Percentiles rank a stretch among this genome's conserved stretches.
These are phyloP conservation scores for Ramalina intermedia DNA, from an alignment of 495 filamentous ascomycete species.

Conservation along the genomic window DNA sequence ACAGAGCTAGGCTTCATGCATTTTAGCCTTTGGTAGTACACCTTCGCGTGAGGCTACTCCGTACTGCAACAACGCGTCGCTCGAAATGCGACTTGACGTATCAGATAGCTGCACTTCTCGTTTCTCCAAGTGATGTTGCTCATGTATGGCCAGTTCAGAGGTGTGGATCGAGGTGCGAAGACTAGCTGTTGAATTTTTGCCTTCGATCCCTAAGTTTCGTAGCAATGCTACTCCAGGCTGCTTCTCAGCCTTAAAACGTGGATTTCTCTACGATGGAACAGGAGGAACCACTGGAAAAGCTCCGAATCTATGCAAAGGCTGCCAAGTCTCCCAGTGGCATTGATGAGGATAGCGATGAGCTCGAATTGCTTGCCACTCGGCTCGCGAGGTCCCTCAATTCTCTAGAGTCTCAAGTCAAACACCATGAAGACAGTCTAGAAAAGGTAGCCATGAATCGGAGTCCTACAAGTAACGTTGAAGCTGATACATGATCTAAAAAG, in stretches of 20 bases:
- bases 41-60: background rate
- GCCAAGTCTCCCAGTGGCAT: background rate
- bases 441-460: conserved; percentile 23
- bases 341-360: background rate
- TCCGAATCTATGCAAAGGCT: conserved; percentile 2
- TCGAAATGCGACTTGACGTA: no score
- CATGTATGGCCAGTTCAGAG: no score
- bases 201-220: no score
- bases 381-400: conserved; percentile 50
- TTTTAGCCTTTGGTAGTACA: background rate
- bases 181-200: no score
- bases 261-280: background rate
- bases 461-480: background rate
- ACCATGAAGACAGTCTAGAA: conserved; percentile 48
- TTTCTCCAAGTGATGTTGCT: no score
- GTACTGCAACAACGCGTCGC: background rate
- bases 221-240: no score
- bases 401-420: conserved; percentile 48
- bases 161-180: no score
- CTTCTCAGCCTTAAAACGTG: no score
- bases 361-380: conserved; percentile 26
- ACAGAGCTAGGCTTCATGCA: background rate
- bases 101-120: no score
- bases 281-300: background rate
- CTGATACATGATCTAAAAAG: conserved; percentile 16